phyloP scores from a whole-genome alignment of 2,329 filamentous ascomycete genomes.

The Pseudogymnoascus sp. region DNA sequence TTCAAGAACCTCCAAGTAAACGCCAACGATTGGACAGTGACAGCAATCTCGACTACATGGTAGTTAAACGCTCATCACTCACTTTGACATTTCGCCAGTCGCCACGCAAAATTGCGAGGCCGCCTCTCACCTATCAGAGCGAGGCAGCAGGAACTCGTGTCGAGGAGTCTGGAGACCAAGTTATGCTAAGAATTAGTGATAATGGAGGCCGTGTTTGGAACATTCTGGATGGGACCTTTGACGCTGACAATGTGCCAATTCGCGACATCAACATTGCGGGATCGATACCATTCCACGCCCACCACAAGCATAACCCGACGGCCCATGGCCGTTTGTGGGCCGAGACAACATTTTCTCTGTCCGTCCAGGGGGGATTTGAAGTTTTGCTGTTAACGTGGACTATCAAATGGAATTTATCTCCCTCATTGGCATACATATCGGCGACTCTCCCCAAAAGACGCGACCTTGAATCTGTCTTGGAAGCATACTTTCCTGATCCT shows the following conservation, averaged over 20 bases:
- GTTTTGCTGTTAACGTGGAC: conserved; percentile 23
- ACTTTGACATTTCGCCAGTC: conserved; percentile 18
- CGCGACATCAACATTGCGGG: conserved; percentile 25
- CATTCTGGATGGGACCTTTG: conserved; percentile 20
- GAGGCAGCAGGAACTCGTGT: background rate
- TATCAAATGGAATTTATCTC: conserved; percentile 29
- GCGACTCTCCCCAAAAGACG: conserved; percentile 17
- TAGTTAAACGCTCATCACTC: conserved; percentile 24
- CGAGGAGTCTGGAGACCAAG: background rate
- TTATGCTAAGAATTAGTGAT: background rate
- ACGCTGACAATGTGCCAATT: conserved; percentile 14
- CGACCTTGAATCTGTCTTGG: conserved; percentile 25
- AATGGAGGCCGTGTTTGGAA: background rate
- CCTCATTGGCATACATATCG: conserved; percentile 21
- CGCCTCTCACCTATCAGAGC: conserved; percentile 19
- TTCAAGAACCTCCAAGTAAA: background rate
- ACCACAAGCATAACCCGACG: conserved; percentile 20
- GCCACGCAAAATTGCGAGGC: conserved; percentile 19
- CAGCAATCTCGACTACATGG: conserved; percentile 20
- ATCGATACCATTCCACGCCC: conserved; percentile 20
- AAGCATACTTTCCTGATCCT: conserved; percentile 26
- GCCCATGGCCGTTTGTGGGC: conserved; percentile 27
- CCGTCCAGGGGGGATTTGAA: conserved; percentile 20
- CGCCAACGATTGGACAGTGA: background rate
- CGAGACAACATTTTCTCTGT: conserved; percentile 23